A percentile compares a stretch with the other conserved stretches of the same genome.
phyloP scores from a whole-genome alignment of 2,329 filamentous ascomycete species.

The Apiospora koreana region DNA sequence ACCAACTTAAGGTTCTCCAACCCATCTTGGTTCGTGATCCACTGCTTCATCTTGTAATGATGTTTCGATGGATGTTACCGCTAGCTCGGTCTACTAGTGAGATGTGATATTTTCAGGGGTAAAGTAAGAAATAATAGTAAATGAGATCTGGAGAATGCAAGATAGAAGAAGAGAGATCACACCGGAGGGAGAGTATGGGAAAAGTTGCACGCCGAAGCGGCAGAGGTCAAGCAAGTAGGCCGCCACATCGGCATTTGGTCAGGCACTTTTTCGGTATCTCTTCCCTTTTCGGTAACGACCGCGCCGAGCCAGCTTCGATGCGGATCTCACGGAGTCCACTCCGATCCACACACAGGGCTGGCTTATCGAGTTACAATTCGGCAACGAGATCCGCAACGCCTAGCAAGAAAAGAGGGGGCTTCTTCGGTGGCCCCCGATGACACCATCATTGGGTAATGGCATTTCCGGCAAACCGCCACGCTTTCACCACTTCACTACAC shows the following conservation, averaged over 20 bases:
- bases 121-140: neutral
- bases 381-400: neutral
- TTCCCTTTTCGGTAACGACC: neutral
- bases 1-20: constrained; percentile 52
- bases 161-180: neutral
- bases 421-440: constrained; percentile 1
- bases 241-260: no score
- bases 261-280: neutral
- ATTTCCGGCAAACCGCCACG: neutral
- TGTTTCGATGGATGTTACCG: neutral
- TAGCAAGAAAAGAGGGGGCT: neutral
- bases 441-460: constrained; percentile 5
- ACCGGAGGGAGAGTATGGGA: neutral
- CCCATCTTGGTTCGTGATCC: constrained; percentile 57
- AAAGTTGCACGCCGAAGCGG: neutral
- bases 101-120: neutral
- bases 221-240: neutral
- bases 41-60: constrained; percentile 41
- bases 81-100: neutral
- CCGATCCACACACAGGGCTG: neutral
- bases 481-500: no score
- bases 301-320: neutral
- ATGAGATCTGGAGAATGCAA: neutral
- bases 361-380: neutral
- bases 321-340: constrained; percentile 5